Evolutionary conservation across 257 asterid genomes (phyloP).

Genomic region (Thymus mandschuricus): DNA sequence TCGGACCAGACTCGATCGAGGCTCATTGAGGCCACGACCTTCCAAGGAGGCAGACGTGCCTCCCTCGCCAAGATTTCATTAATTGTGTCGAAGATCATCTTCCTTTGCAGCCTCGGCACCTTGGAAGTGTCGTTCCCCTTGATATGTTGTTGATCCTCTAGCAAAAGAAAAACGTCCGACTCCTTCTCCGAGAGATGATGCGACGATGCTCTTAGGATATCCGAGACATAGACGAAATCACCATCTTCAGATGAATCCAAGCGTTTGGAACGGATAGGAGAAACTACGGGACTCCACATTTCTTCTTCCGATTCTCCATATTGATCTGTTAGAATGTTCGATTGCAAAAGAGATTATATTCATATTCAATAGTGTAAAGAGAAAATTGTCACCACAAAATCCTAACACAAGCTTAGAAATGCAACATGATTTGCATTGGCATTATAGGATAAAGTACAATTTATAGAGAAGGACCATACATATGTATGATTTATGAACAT

Average conservation of each 20-base stretch:
- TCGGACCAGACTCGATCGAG: conserved; percentile 61
- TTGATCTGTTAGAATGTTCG: conserved; percentile 43
- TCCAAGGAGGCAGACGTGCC: conserved; percentile 75
- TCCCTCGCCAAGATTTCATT: conserved; percentile 66
- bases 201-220: conserved; percentile 63
- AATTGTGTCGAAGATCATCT: conserved; percentile 64
- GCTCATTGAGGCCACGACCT: conserved; percentile 36
- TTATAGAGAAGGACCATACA: conserved; percentile 35
- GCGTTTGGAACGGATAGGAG: conserved; percentile 42
- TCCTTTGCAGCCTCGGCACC: conserved; percentile 57
- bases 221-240: conserved; percentile 66
- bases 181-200: conserved; percentile 54
- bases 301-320: conserved; percentile 68
- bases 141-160: conserved; percentile 73
- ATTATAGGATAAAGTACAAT: conserved; percentile 15
- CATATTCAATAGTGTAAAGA: background rate
- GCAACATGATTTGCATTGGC: conserved; percentile 13
- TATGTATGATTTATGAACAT: conserved; percentile 15
- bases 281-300: conserved; percentile 49
- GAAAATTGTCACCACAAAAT: conserved; percentile 30
- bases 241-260: conserved; percentile 43
- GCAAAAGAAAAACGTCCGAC: conserved; percentile 52
- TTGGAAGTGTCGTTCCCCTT: conserved; percentile 59
- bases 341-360: background rate
- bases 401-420: conserved; percentile 28